Base-by-base conservation (phyloP, 2,329 filamentous ascomycete genomes). In the Helminthosporium solani region DNA sequence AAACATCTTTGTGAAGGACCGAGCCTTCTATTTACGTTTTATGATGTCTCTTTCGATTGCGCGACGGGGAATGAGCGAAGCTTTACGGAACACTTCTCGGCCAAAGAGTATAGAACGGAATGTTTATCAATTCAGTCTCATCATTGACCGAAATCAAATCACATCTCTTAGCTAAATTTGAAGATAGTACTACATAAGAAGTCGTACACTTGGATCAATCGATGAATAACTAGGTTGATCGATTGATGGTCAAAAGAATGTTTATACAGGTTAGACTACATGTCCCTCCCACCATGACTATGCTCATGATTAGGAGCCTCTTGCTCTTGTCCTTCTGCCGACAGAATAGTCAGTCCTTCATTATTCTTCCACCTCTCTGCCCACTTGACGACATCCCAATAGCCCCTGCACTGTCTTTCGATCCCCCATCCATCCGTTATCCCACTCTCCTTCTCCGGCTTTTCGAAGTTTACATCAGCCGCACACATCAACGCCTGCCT, bases 401-500 rank as follows among this genome's bases (percentile, higher is more conserved):
- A 51, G 33, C 47, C 33, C n/a, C 45, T 43, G 42, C 51, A 54
- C 12, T 20, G 33, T 33, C 40, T 51, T 27, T 41, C 25, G 8
- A 33, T 15, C 2, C 40, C 43, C 52, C 50, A 55, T 5, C 50
- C 52, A n/a, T 27, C 44, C n/a, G 42, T 42, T 7, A 19, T 30
- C 3, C 44, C 40, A 5, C 33, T 43, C n/a, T 49, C 30, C 9
- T 37, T 31, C 15, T 49, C 34, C 18, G 51, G n/a, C 15, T 37
- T 33, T 25, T 54, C 52, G 7, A 54, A 20, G 23, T 52, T 54
- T 8, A 42, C 43, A 33, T 54, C 52, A n/a, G 46, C 49, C 2
- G 44, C 40, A 33, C 52, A 54, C 30, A 54, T 50, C 7, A 54
- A 28, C 16, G 44, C 34, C 40, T 54, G 52, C 14, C 52, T 37